phyloP scores from a whole-genome alignment of 2,329 filamentous ascomycete species.

The Colletotrichum viniferum region DNA sequence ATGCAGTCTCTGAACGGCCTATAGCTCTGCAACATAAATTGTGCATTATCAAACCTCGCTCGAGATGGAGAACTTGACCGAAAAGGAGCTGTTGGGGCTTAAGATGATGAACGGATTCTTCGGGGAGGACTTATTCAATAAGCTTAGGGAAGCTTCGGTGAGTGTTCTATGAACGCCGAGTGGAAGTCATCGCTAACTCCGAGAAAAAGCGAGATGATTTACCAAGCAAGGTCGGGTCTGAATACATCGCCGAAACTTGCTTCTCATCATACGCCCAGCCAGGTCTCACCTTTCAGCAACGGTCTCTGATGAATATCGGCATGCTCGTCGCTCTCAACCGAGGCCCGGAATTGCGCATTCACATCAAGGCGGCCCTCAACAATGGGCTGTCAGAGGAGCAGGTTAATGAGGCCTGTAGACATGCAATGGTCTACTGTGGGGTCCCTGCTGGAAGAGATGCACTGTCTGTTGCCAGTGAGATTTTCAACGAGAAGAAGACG shows the following conservation, averaged over 20 bases:
- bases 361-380: slow-evolving; percentile 60
- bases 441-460: neutral
- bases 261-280: slow-evolving; percentile 37
- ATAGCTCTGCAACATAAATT: neutral
- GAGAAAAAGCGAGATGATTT: neutral
- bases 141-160: neutral
- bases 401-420: slow-evolving; percentile 56
- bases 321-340: slow-evolving; percentile 64
- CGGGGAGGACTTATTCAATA: neutral
- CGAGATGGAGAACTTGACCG: neutral
- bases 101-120: neutral
- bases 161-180: neutral
- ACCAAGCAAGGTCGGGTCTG: neutral
- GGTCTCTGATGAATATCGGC: slow-evolving; percentile 62
- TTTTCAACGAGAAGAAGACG: neutral
- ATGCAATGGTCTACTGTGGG: slow-evolving; percentile 34
- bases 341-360: slow-evolving; percentile 57
- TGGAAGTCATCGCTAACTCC: neutral
- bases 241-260: neutral
- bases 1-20: neutral
- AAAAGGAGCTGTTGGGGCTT: neutral
- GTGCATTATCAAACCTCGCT: neutral
- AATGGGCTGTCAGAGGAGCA: slow-evolving; percentile 64
- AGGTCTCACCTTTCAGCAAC: slow-evolving; percentile 60
- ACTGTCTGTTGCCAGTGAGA: neutral